These are phyloP conservation scores for Syzygium oleosum DNA, from an alignment of 345 rosid genomes.

Conservation along the genomic window DNA sequence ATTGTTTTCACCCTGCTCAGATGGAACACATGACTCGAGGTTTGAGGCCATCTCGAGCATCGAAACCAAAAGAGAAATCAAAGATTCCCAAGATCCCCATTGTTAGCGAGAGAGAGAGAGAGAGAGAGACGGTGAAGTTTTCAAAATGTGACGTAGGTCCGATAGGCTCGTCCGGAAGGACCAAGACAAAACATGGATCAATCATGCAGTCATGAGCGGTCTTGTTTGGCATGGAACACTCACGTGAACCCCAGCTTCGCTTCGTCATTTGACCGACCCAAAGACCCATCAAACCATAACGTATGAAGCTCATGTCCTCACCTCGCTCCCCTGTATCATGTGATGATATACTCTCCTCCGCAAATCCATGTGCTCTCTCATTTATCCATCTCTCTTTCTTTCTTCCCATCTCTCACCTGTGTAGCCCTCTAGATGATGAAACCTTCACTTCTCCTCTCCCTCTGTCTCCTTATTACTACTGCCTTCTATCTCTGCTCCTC, in stretches of 20 bases:
- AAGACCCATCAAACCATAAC: background rate
- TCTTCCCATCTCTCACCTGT: conserved; percentile 5
- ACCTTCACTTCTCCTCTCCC: background rate
- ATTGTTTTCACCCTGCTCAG: background rate
- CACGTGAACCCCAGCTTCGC: conserved; percentile 3
- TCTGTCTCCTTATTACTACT: background rate
- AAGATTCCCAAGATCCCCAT: background rate
- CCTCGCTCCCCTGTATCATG: background rate
- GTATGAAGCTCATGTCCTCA: background rate
- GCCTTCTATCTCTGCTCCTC: conserved; percentile 5
- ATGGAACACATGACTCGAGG: background rate
- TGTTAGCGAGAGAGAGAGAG: background rate
- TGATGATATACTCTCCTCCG: background rate
- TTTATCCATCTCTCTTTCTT: conserved; percentile 3
- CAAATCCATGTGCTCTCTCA: background rate
- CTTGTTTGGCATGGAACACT: conserved; percentile 11
- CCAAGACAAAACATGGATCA: conserved; percentile 7
- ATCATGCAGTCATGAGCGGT: conserved; percentile 11
- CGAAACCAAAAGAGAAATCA: background rate
- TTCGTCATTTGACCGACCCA: conserved; percentile 1
- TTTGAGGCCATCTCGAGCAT: background rate
- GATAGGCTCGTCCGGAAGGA: background rate
- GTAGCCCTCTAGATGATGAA: background rate
- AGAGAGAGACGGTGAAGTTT: background rate
- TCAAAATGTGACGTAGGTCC: background rate